Base-by-base conservation (phyloP, 192 early-diverging fungal species). In the Bifiguratus adelaidae region DNA sequence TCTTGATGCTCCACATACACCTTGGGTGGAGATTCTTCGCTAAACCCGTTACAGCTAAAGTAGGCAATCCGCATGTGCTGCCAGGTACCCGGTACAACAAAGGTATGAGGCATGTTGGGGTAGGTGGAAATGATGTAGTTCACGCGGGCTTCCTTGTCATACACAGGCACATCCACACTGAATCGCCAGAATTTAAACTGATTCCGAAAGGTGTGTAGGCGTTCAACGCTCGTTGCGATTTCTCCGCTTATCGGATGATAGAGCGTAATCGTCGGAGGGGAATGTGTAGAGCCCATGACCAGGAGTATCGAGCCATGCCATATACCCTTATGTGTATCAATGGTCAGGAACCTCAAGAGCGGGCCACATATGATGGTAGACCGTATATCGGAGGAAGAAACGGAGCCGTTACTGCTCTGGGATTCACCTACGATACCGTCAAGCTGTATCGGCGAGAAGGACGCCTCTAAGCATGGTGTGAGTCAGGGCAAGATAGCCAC, bases 11-110 rank as follows among this genome's bases (percentile, higher is more conserved):
- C n/a, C n/a, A n/a, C n/a, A n/a, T n/a, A n/a, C 19, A n/a, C n/a
- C n/a, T n/a, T n/a, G n/a, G n/a, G n/a, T n/a, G n/a, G n/a, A n/a
- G n/a, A n/a, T n/a, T n/a, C n/a, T n/a, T 76, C 70, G 9, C 80
- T 82, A 56, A 79, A 85, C 7, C 83, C 83, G 48, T 85, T 85
- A 59, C 83, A 85, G 23, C 73, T 76, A 60, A 74, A 74, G 53
- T 82, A 85, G 51, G 70, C 69, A 52, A 76, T 82, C 5, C 78
- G 70, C 71, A 77, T 80, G 8, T 73, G 63, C 44, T 76, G 66
- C 11, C 66, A 48, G 33, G 63, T 35, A 18, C 66, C 57, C 23
- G 66, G 60, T 11, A 66, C 42, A 32, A 65, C 59, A 33, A 73
- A 73, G 41, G 50, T 57, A 48, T 59, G 69, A 27, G 35, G 73